Evolutionary conservation across 2,329 filamentous ascomycete genomes (phyloP), one percentile per base, ranked within the genome.

Genomic region (Ophiocordyceps unilateralis): DNA sequence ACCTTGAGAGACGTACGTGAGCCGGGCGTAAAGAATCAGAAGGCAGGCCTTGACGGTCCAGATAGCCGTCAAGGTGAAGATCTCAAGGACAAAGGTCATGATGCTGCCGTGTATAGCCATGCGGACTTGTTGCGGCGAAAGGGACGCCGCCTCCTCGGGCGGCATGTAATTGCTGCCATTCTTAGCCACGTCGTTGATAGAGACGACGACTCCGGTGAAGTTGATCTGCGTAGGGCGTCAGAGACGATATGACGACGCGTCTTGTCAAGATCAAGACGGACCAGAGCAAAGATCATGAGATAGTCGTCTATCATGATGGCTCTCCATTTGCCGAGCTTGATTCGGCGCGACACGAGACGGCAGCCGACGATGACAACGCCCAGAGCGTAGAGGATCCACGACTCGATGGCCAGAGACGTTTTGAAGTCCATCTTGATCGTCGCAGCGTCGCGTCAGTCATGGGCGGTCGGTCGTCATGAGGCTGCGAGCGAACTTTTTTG

Each of bases 231-330:
- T 3, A n/a, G 34, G n/a, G 17, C 21, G 7, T 1, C 26, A 28
- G 36, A 36, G 32, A 32, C 30, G 3, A n/a, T 17, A 7, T 15
- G 15, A 17, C 32, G 32, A 14, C 32, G 4, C 38, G 20, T 5
- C 19, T 9, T 12, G 34, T 22, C 30, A 22, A 39, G 36, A 14
- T 5, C 2, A 39, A 17, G 24, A 59, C 47, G 12, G 47, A 64
- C 59, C 19, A 69, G 57, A 8, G 68, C 65, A 43, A 74, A 59
- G 9, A 69, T 37, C 71, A 77, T 77, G 21, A 73, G 57, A 50
- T 67, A 75, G 51, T 78, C 74, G 49, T 78, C 74, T 22, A 66
- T 50, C 49, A 72, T 68, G n/a, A 74, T 64, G 7, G 60, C 60
- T 37, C 56, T 61, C 49, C 65, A 56, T 34, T 66, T 64, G 15